These are phyloP conservation scores for Alternaria novae-zelandiae DNA, from an alignment of 2,329 filamentous ascomycete species.

Conservation along the genomic window DNA sequence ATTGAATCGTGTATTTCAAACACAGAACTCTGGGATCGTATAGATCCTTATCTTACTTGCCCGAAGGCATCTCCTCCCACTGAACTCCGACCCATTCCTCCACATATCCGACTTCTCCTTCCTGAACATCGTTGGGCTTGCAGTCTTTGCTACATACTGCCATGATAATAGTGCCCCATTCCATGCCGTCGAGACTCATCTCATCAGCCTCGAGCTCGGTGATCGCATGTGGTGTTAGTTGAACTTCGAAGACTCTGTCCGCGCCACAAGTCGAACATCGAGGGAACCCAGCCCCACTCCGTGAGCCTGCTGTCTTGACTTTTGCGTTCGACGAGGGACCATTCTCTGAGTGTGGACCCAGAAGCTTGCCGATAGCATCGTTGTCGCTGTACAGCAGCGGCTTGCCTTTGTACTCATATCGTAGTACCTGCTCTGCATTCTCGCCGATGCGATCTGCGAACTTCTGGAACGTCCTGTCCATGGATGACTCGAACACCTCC, in stretches of 20 bases:
- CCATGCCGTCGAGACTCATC: constrained; percentile 79
- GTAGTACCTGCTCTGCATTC: constrained; percentile 59
- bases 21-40: not conserved
- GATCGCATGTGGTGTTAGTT: constrained; percentile 90
- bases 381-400: constrained; percentile 78
- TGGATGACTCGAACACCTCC: constrained; percentile 55
- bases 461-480: constrained; percentile 59
- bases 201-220: constrained; percentile 82
- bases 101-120: constrained; percentile 74
- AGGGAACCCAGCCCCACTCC: constrained; percentile 63
- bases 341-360: constrained; percentile 52
- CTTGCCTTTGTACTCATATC: constrained; percentile 57
- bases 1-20: not conserved
- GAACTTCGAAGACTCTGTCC: constrained; percentile 83
- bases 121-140: constrained; percentile 62
- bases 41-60: constrained; percentile 15
- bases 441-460: constrained; percentile 59
- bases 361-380: constrained; percentile 73
- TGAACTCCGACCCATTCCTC: constrained; percentile 99
- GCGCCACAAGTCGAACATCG: constrained; percentile 78
- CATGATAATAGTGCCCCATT: constrained; percentile 93
- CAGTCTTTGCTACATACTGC: constrained; percentile 86
- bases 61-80: constrained; percentile 76
- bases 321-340: constrained; percentile 33
- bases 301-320: constrained; percentile 33